phyloP scores from a whole-genome alignment of 352 stramenopile species.

The Pythium pyrilobum region DNA sequence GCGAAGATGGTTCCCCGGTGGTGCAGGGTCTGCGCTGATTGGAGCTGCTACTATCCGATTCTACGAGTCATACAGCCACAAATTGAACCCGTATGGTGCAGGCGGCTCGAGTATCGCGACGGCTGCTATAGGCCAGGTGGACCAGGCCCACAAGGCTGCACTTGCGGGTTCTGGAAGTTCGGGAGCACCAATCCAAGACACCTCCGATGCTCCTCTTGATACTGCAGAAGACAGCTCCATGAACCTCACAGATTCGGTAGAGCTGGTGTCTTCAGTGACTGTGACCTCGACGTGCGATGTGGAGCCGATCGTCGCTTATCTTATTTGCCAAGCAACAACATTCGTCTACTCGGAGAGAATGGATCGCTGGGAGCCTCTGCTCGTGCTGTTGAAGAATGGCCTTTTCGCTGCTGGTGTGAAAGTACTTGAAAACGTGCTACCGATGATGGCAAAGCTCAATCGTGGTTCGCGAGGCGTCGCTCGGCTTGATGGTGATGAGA shows the following conservation, averaged over 20 bases:
- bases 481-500: not conserved
- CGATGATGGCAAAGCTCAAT: slow-evolving; percentile 54
- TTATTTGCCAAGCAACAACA: slow-evolving; percentile 77
- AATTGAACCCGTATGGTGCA: slow-evolving; percentile 9
- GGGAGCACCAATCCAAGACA: slow-evolving; percentile 23
- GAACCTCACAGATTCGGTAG: slow-evolving; percentile 12
- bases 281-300: slow-evolving; percentile 51
- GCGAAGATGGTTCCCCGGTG: slow-evolving; percentile 64
- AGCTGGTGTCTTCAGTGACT: slow-evolving; percentile 21
- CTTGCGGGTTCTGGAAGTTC: slow-evolving; percentile 18
- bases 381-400: slow-evolving; percentile 65
- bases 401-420: slow-evolving; percentile 57
- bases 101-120: not conserved
- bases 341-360: slow-evolving; percentile 71
- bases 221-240: slow-evolving; percentile 13
- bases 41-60: slow-evolving; percentile 35
- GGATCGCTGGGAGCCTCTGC: slow-evolving; percentile 77
- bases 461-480: slow-evolving; percentile 9
- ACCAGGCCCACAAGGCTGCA: slow-evolving; percentile 11
- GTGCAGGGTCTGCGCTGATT: slow-evolving; percentile 14
- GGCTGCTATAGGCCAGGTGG: not conserved
- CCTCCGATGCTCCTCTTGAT: too few species aligned
- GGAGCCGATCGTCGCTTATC: slow-evolving; percentile 81
- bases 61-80: slow-evolving; percentile 41
- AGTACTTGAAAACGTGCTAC: slow-evolving; percentile 70